Conservation (phyloP, 768 basidiomycete genomes). For the Coprinellus micaceus region DNA sequence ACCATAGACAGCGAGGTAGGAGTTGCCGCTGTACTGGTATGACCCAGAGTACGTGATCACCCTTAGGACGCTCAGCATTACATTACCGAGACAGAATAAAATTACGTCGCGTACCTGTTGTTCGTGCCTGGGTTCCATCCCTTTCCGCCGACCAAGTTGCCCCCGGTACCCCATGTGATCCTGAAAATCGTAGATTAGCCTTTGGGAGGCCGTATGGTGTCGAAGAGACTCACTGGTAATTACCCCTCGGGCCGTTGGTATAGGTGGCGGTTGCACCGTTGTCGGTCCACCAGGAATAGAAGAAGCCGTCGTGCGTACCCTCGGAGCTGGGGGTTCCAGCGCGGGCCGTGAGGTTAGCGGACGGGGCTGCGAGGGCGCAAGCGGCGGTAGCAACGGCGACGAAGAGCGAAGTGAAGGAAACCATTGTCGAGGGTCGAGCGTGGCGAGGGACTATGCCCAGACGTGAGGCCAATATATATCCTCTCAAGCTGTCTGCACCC, state of each 20-base stretch:
- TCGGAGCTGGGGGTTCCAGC: conserved; percentile 23
- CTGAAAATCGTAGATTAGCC: not conserved
- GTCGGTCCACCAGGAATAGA: conserved; percentile 37
- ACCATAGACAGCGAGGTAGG: conserved; percentile 43
- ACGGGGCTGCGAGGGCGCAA: conserved; percentile 19
- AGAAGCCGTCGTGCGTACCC: conserved; percentile 32
- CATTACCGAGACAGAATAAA: not conserved
- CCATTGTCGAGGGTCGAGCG: not conserved
- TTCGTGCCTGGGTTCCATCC: conserved; percentile 35
- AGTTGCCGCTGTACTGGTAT: conserved; percentile 1
- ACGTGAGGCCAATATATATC: not conserved
- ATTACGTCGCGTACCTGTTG: conserved; percentile 14
- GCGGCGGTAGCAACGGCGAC: conserved; percentile 10
- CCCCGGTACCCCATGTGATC: conserved; percentile 27
- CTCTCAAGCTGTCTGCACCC: not conserved
- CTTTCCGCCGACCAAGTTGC: conserved; percentile 38
- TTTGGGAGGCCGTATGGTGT: not conserved
- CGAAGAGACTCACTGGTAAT: conserved; percentile 23
- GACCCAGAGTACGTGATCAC: not conserved
- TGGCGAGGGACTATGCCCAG: not conserved
- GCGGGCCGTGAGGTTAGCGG: conserved; percentile 12
- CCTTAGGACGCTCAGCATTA: no score
- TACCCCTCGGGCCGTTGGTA: conserved; percentile 30
- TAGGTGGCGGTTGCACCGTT: conserved; percentile 23
- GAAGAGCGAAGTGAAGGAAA: not conserved